Base-by-base conservation (phyloP, 345 rosid species). In the Garcia nutans region DNA sequence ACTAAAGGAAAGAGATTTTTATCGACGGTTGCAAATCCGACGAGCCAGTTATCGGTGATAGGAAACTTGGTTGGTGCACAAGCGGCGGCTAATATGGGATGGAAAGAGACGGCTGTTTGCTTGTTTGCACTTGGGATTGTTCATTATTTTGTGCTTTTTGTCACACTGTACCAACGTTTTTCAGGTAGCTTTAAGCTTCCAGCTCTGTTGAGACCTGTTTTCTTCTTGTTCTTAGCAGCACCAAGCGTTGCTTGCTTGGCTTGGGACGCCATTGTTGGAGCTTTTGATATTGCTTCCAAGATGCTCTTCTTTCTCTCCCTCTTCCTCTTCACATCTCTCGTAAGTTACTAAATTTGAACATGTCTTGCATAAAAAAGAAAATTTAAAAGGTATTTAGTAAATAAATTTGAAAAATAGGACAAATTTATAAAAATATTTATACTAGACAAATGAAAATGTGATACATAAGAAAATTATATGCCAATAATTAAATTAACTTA, bases 1-100 rank as follows among this genome's bases (percentile, higher is more conserved):
- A 80, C 76, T 16, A 80, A 80, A 54, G 83, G 83, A 55, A 80
- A 80, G 83, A 75, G 83, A 67, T 80, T 68, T 7, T 60, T 80
- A 41, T 80, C 83, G 1, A 54, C 54, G 15, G 83, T 69, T 16
- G 83, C 79, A 15, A 80, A 80, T 42, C 83, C 83, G 23, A 57
- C 83, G 3, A 71, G 79, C 60, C 83, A 70, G 79, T 15, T 80
- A 6, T 75, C 83, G 31, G 83, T 80, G 61, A 76, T 80, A 8
- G 83, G 83, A n/a, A 80, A 68, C 79, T 72, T 80, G 72, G 74
- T 80, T 2, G 79, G 77, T 41, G 83, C 83, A 0, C 64, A 45
- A 15, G 80, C 83, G 3, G 83, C 79, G 17, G 80, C 83, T 0
- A 37, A 76, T 47, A 76, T 76, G 77, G 83, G 80, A 4, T 76